phyloP scores from a whole-genome alignment of 2,329 filamentous ascomycete genomes.

The Plenodomus biglobosus region DNA sequence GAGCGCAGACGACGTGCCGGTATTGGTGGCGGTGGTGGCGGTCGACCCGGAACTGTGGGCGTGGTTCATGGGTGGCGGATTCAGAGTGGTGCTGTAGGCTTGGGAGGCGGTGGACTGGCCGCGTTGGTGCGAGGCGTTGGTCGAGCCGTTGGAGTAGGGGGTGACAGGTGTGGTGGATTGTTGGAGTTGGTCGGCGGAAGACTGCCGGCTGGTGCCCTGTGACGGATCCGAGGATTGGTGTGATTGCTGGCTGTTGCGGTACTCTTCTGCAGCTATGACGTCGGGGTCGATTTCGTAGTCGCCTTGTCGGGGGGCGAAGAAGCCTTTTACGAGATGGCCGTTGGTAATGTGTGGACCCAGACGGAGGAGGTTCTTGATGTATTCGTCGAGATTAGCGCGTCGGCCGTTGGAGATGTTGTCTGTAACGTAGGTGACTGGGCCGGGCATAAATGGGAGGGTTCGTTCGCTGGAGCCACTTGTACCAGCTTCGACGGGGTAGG shows the following conservation, averaged over 20 bases:
- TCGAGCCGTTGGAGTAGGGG: conserved; percentile 39
- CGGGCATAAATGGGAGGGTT: conserved; percentile 94
- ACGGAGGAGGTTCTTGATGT: conserved; percentile 85
- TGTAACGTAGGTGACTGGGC: conserved; percentile 96
- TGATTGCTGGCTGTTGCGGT: conserved; percentile 67
- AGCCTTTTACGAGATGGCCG: conserved; percentile 80
- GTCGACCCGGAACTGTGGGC: conserved; percentile 42
- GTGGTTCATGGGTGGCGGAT: conserved; percentile 43
- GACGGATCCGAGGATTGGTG: conserved; percentile 43
- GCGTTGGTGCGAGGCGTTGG: conserved; percentile 48
- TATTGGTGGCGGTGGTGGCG: conserved; percentile 29
- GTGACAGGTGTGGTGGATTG: conserved; percentile 41
- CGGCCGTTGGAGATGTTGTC: conserved; percentile 94
- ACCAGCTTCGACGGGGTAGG: conserved; percentile 88
- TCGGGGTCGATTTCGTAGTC: conserved; percentile 89
- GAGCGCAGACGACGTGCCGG: conserved; percentile 50
- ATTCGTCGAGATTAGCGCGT: conserved; percentile 89
- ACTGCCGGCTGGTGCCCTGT: conserved; percentile 40
- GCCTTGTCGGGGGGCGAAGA: conserved; percentile 86
- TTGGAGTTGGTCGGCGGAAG: conserved; percentile 44
- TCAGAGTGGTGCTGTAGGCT: conserved; percentile 32
- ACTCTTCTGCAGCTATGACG: conserved; percentile 64
- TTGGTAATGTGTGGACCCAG: conserved; percentile 83
- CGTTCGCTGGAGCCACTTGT: conserved; percentile 74
- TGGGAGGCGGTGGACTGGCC: conserved; percentile 42